Evolutionary conservation across 2,329 filamentous ascomycete genomes (phyloP).

Genomic region (Talaromyces sp.): DNA sequence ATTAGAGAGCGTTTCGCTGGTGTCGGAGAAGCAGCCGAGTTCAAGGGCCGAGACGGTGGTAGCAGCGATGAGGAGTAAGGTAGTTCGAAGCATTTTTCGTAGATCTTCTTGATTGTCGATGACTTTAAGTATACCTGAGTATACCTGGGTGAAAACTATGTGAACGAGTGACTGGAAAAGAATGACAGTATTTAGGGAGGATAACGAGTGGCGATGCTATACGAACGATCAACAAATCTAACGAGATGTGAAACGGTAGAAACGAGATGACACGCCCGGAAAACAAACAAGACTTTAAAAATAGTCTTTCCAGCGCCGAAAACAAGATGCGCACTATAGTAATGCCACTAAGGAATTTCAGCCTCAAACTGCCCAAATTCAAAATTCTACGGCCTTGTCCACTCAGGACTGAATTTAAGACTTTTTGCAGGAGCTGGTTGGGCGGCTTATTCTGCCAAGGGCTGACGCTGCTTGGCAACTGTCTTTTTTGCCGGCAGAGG

Average conservation of each 20-base stretch:
- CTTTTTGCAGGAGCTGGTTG: not conserved
- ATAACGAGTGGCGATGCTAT: not conserved
- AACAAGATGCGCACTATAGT: not conserved
- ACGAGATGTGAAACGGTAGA: not conserved
- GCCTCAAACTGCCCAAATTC: not conserved
- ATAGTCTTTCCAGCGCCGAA: not conserved
- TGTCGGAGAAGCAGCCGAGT: slow-evolving; percentile 4
- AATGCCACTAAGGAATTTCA: not conserved
- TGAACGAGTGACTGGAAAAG: not conserved
- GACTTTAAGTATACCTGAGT: not conserved
- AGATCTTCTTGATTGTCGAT: not conserved
- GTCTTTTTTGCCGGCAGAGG: too few relatives aligned
- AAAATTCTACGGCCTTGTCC: not conserved
- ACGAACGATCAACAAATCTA: not conserved
- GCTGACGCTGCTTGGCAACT: not conserved
- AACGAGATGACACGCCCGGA: not conserved
- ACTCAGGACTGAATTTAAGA: not conserved
- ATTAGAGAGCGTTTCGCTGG: slow-evolving; percentile 7
- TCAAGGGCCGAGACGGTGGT: not conserved
- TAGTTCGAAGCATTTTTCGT: not conserved
- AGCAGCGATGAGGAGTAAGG: not conserved
- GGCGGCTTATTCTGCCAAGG: not conserved
- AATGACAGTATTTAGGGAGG: not conserved
- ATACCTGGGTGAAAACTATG: not conserved
- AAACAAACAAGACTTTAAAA: not conserved